Conservation (phyloP, 192 early-diverging fungal species). For the Backusella mclennaniae region DNA sequence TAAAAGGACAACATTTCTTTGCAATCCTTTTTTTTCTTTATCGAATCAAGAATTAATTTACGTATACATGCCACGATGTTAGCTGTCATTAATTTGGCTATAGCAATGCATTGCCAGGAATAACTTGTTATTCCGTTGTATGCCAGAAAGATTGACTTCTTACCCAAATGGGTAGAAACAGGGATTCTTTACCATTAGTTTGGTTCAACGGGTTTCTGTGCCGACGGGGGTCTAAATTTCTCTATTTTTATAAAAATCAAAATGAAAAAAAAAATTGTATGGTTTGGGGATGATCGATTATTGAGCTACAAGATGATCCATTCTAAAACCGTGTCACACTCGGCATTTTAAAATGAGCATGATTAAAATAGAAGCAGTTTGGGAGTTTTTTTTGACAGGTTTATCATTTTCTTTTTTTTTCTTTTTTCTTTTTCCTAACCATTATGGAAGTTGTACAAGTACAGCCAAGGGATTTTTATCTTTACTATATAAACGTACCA, state of each 20-base stretch:
- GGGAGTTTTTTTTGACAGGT: not conserved
- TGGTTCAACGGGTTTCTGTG: conserved; percentile 15
- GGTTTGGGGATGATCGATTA: not conserved
- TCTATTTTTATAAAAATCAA: not conserved
- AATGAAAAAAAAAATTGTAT: not conserved
- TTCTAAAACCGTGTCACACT: not conserved
- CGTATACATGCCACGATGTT: conserved; percentile 34
- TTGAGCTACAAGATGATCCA: too few relatives aligned
- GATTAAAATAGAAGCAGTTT: not conserved
- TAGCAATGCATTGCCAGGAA: conserved; percentile 33
- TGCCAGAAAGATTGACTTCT: conserved; percentile 13
- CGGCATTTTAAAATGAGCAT: not conserved
- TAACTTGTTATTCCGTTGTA: conserved; percentile 24
- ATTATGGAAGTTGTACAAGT: conserved; percentile 77
- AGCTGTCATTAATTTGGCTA: conserved; percentile 12
- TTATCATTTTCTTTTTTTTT: not conserved
- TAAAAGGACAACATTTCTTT: conserved; percentile 11
- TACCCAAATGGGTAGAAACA: conserved; percentile 14
- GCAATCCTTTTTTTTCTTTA: conserved; percentile 17
- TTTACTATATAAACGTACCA: conserved; percentile 77
- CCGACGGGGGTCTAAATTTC: conserved; percentile 25
- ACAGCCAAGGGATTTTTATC: conserved; percentile 70
- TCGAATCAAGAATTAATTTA: conserved; percentile 11
- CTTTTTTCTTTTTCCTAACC: not conserved
- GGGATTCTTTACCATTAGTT: conserved; percentile 18